A percentile compares a stretch with the other conserved stretches of the same genome.
Evolutionary conservation across 1,284 basidiomycete genomes (phyloP).

Genomic region (Puccinia coronata): DNA sequence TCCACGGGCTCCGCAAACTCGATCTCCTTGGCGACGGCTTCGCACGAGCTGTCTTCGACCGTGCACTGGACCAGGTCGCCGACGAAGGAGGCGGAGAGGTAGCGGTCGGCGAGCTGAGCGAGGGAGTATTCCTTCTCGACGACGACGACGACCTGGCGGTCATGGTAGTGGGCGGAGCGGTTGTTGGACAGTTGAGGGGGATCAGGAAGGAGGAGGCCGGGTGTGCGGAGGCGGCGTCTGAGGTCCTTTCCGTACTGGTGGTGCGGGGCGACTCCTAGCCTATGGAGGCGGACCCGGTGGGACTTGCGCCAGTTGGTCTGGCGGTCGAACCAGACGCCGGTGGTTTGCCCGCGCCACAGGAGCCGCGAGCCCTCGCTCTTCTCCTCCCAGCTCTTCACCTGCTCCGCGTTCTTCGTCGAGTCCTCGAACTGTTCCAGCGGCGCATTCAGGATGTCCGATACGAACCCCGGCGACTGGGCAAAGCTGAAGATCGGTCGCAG

Average conservation of each 20-base stretch:
- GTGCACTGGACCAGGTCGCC: constrained; percentile 54
- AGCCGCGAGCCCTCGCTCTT: constrained; percentile 59
- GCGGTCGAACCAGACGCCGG: constrained; percentile 59
- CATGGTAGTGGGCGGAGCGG: constrained; percentile 52
- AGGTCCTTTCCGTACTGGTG: constrained; percentile 7
- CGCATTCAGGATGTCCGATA: constrained; percentile 35
- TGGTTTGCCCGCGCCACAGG: constrained; percentile 61
- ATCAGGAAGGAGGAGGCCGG: neutral
- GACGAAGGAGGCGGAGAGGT: constrained; percentile 60
- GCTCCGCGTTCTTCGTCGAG: constrained; percentile 31
- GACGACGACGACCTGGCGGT: constrained; percentile 57
- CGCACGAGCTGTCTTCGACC: constrained; percentile 51
- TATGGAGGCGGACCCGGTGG: constrained; percentile 59
- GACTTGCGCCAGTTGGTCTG: constrained; percentile 59
- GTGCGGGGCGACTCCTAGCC: constrained; percentile 54
- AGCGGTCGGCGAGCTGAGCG: constrained; percentile 50
- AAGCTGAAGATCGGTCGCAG: constrained; percentile 45
- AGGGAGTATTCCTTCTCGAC: constrained; percentile 53
- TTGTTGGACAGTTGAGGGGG: constrained; percentile 26
- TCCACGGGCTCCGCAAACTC: constrained; percentile 51
- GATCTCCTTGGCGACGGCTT: constrained; percentile 50
- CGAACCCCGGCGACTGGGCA: constrained; percentile 37
- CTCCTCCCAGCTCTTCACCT: constrained; percentile 56
- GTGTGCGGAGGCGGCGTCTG: constrained; percentile 13
- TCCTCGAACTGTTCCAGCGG: constrained; percentile 46